Evolutionary conservation across 1,139 yeast genomes (phyloP).

Genomic region (Geotrichum restrictum): DNA sequence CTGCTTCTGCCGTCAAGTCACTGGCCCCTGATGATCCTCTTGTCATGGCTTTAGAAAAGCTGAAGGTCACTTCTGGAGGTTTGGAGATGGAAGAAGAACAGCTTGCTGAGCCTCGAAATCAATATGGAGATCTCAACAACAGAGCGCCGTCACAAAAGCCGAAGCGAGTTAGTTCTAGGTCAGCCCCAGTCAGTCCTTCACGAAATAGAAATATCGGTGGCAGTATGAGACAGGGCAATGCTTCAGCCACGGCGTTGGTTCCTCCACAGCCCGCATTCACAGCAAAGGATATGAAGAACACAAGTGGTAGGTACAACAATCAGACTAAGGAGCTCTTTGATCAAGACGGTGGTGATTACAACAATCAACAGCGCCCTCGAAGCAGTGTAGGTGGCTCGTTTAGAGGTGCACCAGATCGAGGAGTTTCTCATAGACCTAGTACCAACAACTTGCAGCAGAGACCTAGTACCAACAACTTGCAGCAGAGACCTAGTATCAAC

Average conservation of each 20-base stretch:
- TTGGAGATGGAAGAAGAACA: background rate
- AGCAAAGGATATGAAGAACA: conserved; percentile 36
- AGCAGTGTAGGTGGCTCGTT: conserved; percentile 12
- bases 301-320: conserved; percentile 30
- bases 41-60: conserved; percentile 60
- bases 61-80: conserved; percentile 43
- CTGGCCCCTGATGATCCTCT: conserved; percentile 43
- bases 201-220: conserved; percentile 5
- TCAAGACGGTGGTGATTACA: background rate
- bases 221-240: background rate
- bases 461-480: conserved; percentile 7
- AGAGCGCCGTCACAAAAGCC: conserved; percentile 18
- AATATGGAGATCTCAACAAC: conserved; percentile 20
- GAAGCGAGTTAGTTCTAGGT: conserved; percentile 20
- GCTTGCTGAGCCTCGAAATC: background rate
- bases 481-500: conserved; percentile 10
- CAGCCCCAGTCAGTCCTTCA: conserved; percentile 21
- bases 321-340: conserved; percentile 35
- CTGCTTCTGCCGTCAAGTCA: conserved; percentile 29
- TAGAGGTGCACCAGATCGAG: conserved; percentile 4
- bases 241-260: conserved; percentile 24
- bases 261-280: conserved; percentile 38
- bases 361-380: conserved; percentile 7
- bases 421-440: conserved; percentile 13
- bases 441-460: conserved; percentile 3